Evolutionary conservation across 2,329 filamentous ascomycete genomes (phyloP).

Genomic region (Colletotrichum phormii): DNA sequence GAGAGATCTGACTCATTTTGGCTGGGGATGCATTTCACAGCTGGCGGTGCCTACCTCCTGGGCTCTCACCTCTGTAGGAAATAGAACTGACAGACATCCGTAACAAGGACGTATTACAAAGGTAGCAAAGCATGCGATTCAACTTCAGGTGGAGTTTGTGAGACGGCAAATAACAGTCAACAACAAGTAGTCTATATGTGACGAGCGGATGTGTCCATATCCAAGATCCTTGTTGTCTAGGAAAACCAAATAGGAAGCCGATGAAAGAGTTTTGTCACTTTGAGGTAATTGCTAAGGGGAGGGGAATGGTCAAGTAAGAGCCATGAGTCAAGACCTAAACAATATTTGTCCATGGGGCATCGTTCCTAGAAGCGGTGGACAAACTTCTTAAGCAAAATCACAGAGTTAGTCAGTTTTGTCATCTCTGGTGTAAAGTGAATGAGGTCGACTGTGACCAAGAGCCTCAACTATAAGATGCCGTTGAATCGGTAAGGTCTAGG

Average conservation of each 20-base stretch:
- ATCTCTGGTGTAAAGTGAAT: background rate
- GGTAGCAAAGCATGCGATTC: background rate
- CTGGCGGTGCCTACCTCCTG: background rate
- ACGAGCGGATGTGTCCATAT: background rate
- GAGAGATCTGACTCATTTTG: background rate
- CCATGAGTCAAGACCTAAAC: background rate
- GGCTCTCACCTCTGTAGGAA: background rate
- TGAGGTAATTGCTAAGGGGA: background rate
- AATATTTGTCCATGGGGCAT: background rate
- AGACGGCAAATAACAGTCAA: background rate
- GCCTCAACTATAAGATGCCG: background rate
- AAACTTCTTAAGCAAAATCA: background rate
- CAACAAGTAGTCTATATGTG: background rate
- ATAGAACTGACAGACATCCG: background rate
- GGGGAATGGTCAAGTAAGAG: background rate
- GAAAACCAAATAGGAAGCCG: background rate
- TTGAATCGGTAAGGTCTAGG: background rate
- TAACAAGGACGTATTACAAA: background rate
- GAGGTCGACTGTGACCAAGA: background rate
- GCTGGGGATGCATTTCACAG: background rate
- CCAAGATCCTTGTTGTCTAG: background rate
- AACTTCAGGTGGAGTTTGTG: slow-evolving; percentile 7
- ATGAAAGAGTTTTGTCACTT: background rate
- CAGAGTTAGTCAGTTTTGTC: background rate
- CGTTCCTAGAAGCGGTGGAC: background rate